Percentiles rank a stretch among this genome's conserved stretches.
phyloP scores from a whole-genome alignment of 805 yeast species.

The Candida dajiaensis region DNA sequence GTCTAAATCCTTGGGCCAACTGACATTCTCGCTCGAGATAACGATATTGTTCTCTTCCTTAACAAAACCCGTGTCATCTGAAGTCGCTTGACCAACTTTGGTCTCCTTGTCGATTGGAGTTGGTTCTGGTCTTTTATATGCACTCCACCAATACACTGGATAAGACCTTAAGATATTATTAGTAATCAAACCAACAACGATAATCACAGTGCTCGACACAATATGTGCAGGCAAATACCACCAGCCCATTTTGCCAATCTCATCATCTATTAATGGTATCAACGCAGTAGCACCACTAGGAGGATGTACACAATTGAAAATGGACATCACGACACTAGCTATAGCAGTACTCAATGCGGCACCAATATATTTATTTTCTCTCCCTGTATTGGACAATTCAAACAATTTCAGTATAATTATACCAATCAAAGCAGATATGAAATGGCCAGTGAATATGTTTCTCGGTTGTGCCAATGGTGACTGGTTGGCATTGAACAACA shows the following conservation, averaged over 20 bases:
- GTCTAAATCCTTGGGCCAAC: constrained; percentile 2
- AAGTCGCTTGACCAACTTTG: background rate
- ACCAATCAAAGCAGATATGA: constrained; percentile 47
- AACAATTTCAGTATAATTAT: constrained; percentile 50
- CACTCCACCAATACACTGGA: constrained; percentile 57
- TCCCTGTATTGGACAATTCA: constrained; percentile 36
- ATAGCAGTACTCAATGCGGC: constrained; percentile 55
- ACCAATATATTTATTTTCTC: constrained; percentile 45
- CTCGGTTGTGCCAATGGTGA: constrained; percentile 65
- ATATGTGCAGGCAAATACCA: constrained; percentile 55
- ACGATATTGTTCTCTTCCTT: background rate
- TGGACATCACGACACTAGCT: constrained; percentile 46
- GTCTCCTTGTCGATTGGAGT: constrained; percentile 3
- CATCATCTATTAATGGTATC: constrained; percentile 44
- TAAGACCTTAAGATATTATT: constrained; percentile 49
- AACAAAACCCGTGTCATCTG: background rate
- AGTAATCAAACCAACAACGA: constrained; percentile 44
- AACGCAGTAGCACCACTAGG: constrained; percentile 71
- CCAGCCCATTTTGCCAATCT: constrained; percentile 51
- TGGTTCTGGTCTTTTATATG: constrained; percentile 7
- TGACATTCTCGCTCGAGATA: constrained; percentile 1
- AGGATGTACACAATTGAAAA: constrained; percentile 57
- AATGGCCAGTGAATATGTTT: constrained; percentile 50
- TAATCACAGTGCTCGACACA: constrained; percentile 41
- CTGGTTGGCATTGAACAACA: constrained; percentile 47